A percentile compares a stretch with the other conserved stretches of the same genome.
Evolutionary conservation across 2,329 filamentous ascomycete genomes (phyloP).

Genomic region (Beauveria scarabaeidicola): DNA sequence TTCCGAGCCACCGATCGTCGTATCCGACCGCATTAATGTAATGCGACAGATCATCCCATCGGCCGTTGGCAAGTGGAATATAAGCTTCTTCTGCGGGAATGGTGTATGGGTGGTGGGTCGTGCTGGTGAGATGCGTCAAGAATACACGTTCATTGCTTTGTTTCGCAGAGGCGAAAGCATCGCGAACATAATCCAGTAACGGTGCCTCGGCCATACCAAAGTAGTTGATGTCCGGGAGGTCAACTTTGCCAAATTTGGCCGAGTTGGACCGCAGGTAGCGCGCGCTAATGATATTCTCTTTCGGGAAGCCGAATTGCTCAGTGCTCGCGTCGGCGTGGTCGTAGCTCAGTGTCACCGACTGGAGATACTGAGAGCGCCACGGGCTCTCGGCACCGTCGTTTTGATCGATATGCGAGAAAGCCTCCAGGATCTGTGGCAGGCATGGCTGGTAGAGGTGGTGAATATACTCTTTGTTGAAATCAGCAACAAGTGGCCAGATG

Average conservation of each 20-base stretch:
- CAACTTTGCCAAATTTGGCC: conserved; percentile 22
- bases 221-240: conserved; percentile 25
- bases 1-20: conserved; percentile 25
- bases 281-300: conserved; percentile 19
- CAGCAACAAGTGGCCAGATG: conserved; percentile 30
- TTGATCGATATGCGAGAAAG: conserved; percentile 12
- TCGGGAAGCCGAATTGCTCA: conserved; percentile 23
- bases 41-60: conserved; percentile 18
- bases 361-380: conserved; percentile 26
- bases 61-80: conserved; percentile 18
- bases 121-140: conserved; percentile 28
- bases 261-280: conserved; percentile 21
- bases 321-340: conserved; percentile 26
- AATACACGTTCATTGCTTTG: conserved; percentile 24
- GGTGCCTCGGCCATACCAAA: conserved; percentile 25
- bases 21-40: conserved; percentile 27
- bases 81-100: conserved; percentile 22
- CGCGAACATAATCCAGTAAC: conserved; percentile 24
- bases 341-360: conserved; percentile 25
- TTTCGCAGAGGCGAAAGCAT: conserved; percentile 22
- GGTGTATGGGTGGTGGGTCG: conserved; percentile 25
- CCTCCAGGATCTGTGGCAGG: conserved; percentile 27
- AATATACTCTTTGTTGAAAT: conserved; percentile 33
- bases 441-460: conserved; percentile 37
- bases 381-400: conserved; percentile 16